A percentile compares a stretch with the other conserved stretches of the same genome.
Evolutionary conservation across 176 grass and related monocot species (phyloP).

Genomic region (Triticum dicoccoides): DNA sequence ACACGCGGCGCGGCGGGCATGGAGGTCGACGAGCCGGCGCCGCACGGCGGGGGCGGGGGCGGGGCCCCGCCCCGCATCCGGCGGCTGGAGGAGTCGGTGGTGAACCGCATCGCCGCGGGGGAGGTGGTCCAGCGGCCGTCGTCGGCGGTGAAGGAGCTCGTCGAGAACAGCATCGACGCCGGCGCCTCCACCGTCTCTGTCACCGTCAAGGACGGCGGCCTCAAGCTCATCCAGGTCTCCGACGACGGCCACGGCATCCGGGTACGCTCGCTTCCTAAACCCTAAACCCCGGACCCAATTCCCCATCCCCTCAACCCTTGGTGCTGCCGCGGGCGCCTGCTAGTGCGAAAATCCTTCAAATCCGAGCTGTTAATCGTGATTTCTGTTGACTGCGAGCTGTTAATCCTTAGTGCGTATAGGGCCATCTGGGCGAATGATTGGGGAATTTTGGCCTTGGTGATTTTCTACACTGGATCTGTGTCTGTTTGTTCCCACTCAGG

Average conservation of each 20-base stretch:
- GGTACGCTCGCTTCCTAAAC: conserved; percentile 40
- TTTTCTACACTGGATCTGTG: not conserved
- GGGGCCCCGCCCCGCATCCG: conserved; percentile 59
- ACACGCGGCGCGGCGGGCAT: not conserved
- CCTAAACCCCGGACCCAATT: not conserved
- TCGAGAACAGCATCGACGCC: conserved; percentile 92
- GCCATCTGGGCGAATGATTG: not conserved
- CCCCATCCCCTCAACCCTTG: not conserved
- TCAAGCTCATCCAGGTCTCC: conserved; percentile 93
- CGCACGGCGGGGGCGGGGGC: not conserved
- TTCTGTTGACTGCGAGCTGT: not conserved
- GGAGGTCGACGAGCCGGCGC: not conserved
- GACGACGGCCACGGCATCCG: conserved; percentile 86
- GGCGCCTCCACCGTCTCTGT: conserved; percentile 66
- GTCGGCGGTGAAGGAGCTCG: conserved; percentile 84
- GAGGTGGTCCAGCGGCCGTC: conserved; percentile 85
- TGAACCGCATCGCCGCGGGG: conserved; percentile 88
- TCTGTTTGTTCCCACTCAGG: not conserved
- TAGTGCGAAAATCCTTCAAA: not conserved
- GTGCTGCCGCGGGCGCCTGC: not conserved
- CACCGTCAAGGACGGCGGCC: conserved; percentile 76
- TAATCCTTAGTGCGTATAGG: not conserved
- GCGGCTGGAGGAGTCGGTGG: conserved; percentile 77
- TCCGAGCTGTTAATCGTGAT: not conserved
- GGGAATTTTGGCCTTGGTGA: not conserved